Conservation (phyloP, 192 early-diverging fungal species). For the Neocallimastix lanati region DNA sequence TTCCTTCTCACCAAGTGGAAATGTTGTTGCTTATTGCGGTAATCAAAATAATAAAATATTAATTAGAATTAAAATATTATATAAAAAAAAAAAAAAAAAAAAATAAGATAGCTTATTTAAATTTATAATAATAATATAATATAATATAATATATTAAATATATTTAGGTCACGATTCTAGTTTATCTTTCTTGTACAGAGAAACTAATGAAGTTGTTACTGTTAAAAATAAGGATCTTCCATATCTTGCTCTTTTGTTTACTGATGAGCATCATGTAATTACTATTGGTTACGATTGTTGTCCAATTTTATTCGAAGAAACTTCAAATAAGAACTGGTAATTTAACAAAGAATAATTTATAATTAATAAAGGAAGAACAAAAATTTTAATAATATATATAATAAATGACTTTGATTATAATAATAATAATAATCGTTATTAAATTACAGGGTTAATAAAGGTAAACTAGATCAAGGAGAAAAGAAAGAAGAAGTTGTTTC, state of each 20-base stretch:
- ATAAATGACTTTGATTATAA: too few relatives aligned
- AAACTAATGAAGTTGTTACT: slow-evolving; percentile 30
- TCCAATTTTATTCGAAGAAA: slow-evolving; percentile 56
- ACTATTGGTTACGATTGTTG: slow-evolving; percentile 87
- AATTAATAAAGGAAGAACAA: too few relatives aligned
- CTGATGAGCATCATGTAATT: slow-evolving; percentile 55
- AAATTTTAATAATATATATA: too few relatives aligned
- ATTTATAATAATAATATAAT: too few relatives aligned
- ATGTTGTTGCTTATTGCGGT: slow-evolving; percentile 64
- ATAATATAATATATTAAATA: too few relatives aligned
- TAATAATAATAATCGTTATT: too few relatives aligned
- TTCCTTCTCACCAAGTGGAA: slow-evolving; percentile 77
- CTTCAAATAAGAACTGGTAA: slow-evolving; percentile 41
- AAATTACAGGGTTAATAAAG: slow-evolving; percentile 20
- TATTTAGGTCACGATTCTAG: slow-evolving; percentile 61
- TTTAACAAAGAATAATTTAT: too few relatives aligned
- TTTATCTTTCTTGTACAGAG: slow-evolving; percentile 56
- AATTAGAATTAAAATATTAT: too few relatives aligned
- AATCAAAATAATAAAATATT: too few relatives aligned
- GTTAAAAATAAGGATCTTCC: slow-evolving; percentile 53
- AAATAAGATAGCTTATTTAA: too few relatives aligned
- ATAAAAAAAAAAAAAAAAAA: too few relatives aligned
- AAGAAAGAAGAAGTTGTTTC: slow-evolving; percentile 27
- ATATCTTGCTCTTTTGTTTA: slow-evolving; percentile 56
- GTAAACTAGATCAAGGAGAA: slow-evolving; percentile 62